Evolutionary conservation across 352 stramenopile species (phyloP), one percentile per base, ranked within the genome.

Genomic region (Pelagophyceae sp.): DNA sequence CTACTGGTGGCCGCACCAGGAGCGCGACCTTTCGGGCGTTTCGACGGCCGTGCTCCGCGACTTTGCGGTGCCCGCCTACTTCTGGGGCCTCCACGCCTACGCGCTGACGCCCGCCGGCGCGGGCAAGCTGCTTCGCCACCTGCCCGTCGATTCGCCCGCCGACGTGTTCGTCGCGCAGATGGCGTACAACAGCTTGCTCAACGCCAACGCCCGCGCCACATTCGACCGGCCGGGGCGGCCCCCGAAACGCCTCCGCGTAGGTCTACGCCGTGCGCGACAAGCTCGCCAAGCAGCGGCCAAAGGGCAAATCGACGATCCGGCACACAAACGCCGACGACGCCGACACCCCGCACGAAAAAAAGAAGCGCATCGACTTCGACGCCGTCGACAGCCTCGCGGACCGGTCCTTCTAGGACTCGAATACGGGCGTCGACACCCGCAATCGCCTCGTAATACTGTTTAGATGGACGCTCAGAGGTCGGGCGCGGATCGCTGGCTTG

Each of bases 41-140:
- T 25, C 31, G 31, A n/a, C 20, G 3, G 67, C 67, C 15, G 5
- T 74, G 25, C 38, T 74, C 20, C 58, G 58, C 11, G 35, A 31
- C 38, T 74, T 74, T n/a, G 2, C 35, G 15, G 20, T 29, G 23
- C 67, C 67, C 15, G 2, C 19, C 17, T 74, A 74, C 67, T 74
- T 74, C 38, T 74, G 67, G 67, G 67, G 67, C 35, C 35, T 58
- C 38, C 67, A 74, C 67, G 67, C 67, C 33, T 74, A 74, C 38
- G 31, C 17, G 15, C 23, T 74, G 11, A 35, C 38, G 33, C 35
- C 67, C 33, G 2, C 1, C 23, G 67, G 35, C 38, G 67, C 67
- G 17, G 38, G 11, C 2, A 58, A 58, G 38, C 67, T 74, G 35
- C 38, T 74, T n/a, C 61, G 61, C 61, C 67, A 37, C 35, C n/a